Evolutionary conservation across 2,329 filamentous ascomycete genomes (phyloP), one percentile per base, ranked within the genome.

Genomic region (Torrubiella hemipterigena): DNA sequence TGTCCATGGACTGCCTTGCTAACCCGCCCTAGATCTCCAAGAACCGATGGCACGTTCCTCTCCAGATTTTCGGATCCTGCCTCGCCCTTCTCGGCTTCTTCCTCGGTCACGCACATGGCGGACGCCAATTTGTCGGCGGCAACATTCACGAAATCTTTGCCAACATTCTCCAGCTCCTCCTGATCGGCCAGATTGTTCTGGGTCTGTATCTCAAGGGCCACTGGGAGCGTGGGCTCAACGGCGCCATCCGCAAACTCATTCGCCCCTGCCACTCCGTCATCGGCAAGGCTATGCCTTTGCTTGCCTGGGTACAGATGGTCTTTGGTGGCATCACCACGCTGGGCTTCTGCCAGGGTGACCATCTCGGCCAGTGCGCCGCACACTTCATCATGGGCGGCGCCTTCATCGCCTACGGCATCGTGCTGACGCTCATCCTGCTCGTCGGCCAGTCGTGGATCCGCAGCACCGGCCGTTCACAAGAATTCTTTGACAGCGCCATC

Each of bases 331-430:
- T 98, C 48, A 89, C 89, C 0, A 69, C 82, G 4, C 66, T 94
- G 34, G 91, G 91, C 15, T 96, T 94, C 63, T 98, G 91, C 55
- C 81, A 85, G 42, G 85, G 69, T 32, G 87, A 96, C 35, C 89
- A 98, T 50, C 55, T 86, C 2, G 89, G 87, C 19, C 91, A 98
- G 56, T 98, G 91, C 56, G 61, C 83, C 25, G 91, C 91, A 2
- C 91, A 98, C 56, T 98, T 96, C 56, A 98, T 96, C 55, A 98
- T 98, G 91, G 91, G 91, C 27, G 81, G 82, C 43, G 87, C 89
- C 1, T 98, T 98, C 52, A 89, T 98, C 44, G 91, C 72, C 18
- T 98, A 98, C 48, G 91, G 84, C 17, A 81, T 95, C 33, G 53
- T 94, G 22, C 68, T 98, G 42, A 87, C 83, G 3, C 79, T 96